Evolutionary conservation across 805 yeast genomes (phyloP).

Genomic region (Wickerhamomyces rabaulensis): DNA sequence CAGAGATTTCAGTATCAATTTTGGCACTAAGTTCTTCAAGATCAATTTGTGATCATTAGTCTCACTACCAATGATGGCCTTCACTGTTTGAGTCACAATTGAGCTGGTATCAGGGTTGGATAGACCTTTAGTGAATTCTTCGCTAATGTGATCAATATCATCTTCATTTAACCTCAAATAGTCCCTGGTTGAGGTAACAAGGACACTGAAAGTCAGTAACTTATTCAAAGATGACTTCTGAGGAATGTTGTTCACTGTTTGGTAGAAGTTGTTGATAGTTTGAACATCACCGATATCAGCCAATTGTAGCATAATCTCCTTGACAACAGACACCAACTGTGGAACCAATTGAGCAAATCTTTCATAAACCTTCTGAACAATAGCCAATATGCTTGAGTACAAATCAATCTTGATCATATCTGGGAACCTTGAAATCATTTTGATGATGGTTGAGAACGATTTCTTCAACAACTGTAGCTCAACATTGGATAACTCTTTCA

Average conservation of each 20-base stretch:
- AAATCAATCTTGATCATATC: constrained; percentile 65
- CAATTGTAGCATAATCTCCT: constrained; percentile 36
- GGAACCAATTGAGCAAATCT: constrained; percentile 40
- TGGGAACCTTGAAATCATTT: constrained; percentile 62
- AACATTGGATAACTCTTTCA: constrained; percentile 6
- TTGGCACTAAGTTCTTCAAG: constrained; percentile 42
- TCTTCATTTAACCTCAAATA: constrained; percentile 26
- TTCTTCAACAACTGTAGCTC: constrained; percentile 43
- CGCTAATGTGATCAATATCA: constrained; percentile 33
- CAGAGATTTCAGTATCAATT: constrained; percentile 29
- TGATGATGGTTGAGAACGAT: constrained; percentile 47
- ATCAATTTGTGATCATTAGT: constrained; percentile 29
- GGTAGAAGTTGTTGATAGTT: constrained; percentile 32
- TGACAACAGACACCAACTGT: constrained; percentile 45
- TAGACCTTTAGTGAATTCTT: constrained; percentile 32
- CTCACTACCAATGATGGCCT: constrained; percentile 39
- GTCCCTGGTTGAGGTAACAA: constrained; percentile 36
- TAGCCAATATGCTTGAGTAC: constrained; percentile 60
- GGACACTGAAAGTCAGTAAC: constrained; percentile 39
- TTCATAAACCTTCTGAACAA: constrained; percentile 34
- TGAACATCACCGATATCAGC: constrained; percentile 23
- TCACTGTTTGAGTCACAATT: constrained; percentile 56
- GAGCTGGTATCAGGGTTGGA: constrained; percentile 29
- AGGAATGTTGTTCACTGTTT: constrained; percentile 28
- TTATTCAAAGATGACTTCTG: constrained; percentile 28